Evolutionary conservation across 495 filamentous ascomycete genomes (phyloP), one percentile per base, ranked within the genome.

Genomic region (Penicillium pulvis): DNA sequence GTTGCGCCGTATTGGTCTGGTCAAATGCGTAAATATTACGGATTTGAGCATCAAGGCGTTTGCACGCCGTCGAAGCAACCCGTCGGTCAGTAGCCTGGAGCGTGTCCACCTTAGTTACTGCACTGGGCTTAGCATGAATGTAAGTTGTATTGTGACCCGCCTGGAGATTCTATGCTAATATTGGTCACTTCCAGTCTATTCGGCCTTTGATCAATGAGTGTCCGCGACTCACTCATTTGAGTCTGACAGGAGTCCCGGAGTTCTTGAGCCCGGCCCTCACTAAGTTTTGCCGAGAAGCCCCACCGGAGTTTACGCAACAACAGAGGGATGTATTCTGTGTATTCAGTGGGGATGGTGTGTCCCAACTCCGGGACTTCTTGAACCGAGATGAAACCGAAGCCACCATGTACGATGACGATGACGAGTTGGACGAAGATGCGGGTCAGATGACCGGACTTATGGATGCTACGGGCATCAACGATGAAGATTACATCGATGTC

Each of bases 71-170:
- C 68, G 69, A 31, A 58, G 56, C 28, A 68, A 87, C 66, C 65
- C 79, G 60, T 43, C 76, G 60, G 63, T 85, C 55, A 81, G 89
- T 75, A 79, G 79, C 61, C 75, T 99, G 51, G 95, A 99, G 75
- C 79, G 95, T 53, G 94, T 99, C 10, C 95, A 99, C 81, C 81
- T 99, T 26, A 97, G 93, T 73, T 99, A 99, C 68, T 99, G 95
- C 72, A 85, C 87, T 23, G 83, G 89, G 58, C 67, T 98, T 56
- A 93, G 87, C 1, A 77, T 96, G 50, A 76, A 80, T 64, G 94
- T 96, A 83, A 75, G 89, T 69, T 55, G 36, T 35, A 31, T 30
- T 23, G 26, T 51, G 16, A 16, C 17, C 9, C 31, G n/a, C 8
- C 14, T 26, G 17, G 16, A 35, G 3, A 24, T 42, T 39, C 48